A percentile compares a stretch with the other conserved stretches of the same genome.
Conservation (phyloP, 176 grass and related monocot species). For the Leersia perrieri region DNA sequence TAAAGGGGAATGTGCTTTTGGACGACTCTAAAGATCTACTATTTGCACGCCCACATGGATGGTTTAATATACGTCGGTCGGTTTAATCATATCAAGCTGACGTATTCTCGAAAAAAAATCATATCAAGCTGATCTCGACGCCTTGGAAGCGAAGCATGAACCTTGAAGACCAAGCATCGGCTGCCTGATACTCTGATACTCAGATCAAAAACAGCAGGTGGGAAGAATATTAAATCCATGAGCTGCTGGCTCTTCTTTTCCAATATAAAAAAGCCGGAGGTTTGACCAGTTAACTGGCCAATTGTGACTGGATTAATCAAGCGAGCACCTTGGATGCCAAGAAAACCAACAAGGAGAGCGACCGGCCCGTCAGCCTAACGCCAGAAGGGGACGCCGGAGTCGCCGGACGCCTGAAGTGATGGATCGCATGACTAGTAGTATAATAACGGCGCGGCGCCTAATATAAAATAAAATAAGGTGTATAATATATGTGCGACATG, state of each 20-base stretch:
- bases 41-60: background rate
- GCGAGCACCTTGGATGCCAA: background rate
- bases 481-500: background rate
- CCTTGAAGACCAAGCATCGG: conserved; percentile 23
- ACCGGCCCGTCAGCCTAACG: background rate
- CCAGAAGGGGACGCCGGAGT: background rate
- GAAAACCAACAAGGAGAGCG: background rate
- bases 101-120: too few relatives aligned
- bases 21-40: background rate
- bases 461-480: background rate
- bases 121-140: conserved; percentile 16
- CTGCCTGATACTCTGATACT: background rate
- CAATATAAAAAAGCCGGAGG: background rate
- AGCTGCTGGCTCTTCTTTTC: background rate
- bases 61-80: background rate
- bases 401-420: background rate
- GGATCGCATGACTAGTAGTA: background rate
- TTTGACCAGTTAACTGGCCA: background rate
- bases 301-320: background rate
- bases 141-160: conserved; percentile 23
- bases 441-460: background rate
- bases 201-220: background rate
- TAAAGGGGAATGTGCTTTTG: background rate
- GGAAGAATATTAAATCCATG: background rate
- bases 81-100: conserved; percentile 5